Percentiles rank a stretch among this genome's conserved stretches.
These are phyloP conservation scores for Starmerella scarabaei DNA, from an alignment of 805 yeast species.

Conservation along the genomic window DNA sequence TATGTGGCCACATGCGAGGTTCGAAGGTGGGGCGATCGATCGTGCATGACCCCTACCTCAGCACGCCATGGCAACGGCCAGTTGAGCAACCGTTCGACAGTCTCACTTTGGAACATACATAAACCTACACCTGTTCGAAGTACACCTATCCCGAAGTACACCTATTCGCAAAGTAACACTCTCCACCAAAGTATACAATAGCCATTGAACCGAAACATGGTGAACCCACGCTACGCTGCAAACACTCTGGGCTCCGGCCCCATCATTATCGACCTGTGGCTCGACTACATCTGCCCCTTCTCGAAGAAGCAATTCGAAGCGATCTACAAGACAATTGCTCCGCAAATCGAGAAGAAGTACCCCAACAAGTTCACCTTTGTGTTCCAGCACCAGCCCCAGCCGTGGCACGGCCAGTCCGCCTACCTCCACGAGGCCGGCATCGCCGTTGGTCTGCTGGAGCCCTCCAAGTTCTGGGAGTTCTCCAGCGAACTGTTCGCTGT, in stretches of 20 bases:
- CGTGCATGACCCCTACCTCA: no score
- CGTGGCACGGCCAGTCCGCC: slow-evolving; percentile 76
- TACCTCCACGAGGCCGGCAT: slow-evolving; percentile 57
- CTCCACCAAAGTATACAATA: no score
- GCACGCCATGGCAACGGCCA: no score
- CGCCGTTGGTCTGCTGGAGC: slow-evolving; percentile 46
- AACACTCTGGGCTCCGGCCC: slow-evolving; percentile 20
- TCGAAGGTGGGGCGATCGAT: no score
- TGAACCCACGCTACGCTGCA: slow-evolving; percentile 17
- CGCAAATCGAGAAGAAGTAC: slow-evolving; percentile 34
- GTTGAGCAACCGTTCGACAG: no score
- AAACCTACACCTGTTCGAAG: no score
- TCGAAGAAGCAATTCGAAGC: slow-evolving; percentile 51
- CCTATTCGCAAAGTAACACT: no score
- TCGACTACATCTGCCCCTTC: slow-evolving; percentile 47
- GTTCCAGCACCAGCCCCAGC: slow-evolving; percentile 67
- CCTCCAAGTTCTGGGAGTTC: slow-evolving; percentile 44
- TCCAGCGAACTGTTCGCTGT: slow-evolving; percentile 44
- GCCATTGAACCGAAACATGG: no score
- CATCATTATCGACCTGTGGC: slow-evolving; percentile 21
- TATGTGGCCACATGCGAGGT: no score
- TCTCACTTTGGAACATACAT: no score
- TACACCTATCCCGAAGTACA: no score
- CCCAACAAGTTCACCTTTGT: slow-evolving; percentile 46
- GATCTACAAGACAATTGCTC: slow-evolving; percentile 38